Base-by-base conservation (phyloP, 495 filamentous ascomycete genomes). In the Usnea hakonensis region DNA sequence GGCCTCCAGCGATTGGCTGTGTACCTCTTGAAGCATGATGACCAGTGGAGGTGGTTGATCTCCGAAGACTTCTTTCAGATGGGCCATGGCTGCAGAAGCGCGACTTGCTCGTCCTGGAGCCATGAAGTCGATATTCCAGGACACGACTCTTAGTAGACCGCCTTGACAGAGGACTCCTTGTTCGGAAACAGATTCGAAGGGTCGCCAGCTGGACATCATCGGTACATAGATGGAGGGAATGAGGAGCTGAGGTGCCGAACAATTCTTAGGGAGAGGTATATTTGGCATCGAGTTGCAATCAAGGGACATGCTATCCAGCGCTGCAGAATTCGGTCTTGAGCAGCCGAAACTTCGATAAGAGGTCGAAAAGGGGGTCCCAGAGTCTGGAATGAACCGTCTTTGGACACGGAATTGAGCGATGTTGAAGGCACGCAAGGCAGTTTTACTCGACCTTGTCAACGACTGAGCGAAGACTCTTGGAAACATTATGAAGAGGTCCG, bases 1-100 rank as follows among this genome's bases (percentile, higher is more conserved):
- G 26, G 58, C 63, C 35, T 21, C 17, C 14, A 60, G 40, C 14
- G 41, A 44, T 13, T 60, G 33, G 64, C 14, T 35, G 28, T 55
- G 16, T 16, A 67, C 58, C 59, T 65, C 64, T 62, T 65, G 65
- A 44, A 65, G 58, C 64, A 65, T 67, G 28, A 67, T 55, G 48
- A 65, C 64, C 52, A 62, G 46, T 19, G 57, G 41, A 36, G 38
- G 38, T 46, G 64, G 53, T 16, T 38, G 23, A 17, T 67, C 41
- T 44, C 65, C 54, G 21, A 67, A 57, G 30, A 40, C 14, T 30
- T 62, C 54, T 53, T 62, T 50, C 13, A 62, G 40, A 30, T 65
- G 61, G 19, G 28, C 38, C 52, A 62, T 61, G 21, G 61, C 63
- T 52, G 57, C 54, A 48, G 61, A 37, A 19, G 38, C 64, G 26